Evolutionary conservation across 1,284 basidiomycete genomes (phyloP), one percentile per base, ranked within the genome.

Genomic region (Ceratobasidium sp.): DNA sequence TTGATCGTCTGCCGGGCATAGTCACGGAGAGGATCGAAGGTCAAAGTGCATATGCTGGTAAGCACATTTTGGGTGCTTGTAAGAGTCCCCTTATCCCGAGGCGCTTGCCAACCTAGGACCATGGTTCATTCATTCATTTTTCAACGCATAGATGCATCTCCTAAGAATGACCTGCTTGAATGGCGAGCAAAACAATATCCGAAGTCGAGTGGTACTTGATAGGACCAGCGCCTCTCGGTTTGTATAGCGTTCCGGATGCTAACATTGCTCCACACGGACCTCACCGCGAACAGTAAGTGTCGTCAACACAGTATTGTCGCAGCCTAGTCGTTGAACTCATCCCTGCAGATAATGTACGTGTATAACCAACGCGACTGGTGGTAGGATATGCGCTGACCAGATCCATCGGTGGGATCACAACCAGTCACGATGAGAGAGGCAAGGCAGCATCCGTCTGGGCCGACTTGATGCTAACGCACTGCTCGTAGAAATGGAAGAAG

Each of bases 401-500:
- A 16, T 30, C 46, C 40, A 4, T 33, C 58, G 58, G 12, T 60
- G 7, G n/a, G 23, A 53, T 33, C n/a, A 18, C 21, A 14, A 62
- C 14, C 25, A 69, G 56, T 69, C 54, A 64, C 53, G 72, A 64
- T 73, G 72, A 67, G 63, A 72, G 71, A 72, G 71, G 60, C 58
- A 14, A 46, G 62, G 23, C 16, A 38, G 42, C 23, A 16, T 44
- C 21, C 18, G 8, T 56, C 18, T 8, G 18, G n/a, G 11, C 14
- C 12, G 14, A 51, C 28, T 28, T 6, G 8, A 51, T n/a, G 62
- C 16, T 49, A 30, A 70, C 28, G 23, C 46, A 56, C 14, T 18
- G 90, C 91, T 42, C 33, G 16, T 61, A 92, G 83, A 92, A 92
- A 88, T 92, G 91, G 91, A 92, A 92, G 87, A 92, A 92, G 83